A percentile compares a stretch with the other conserved stretches of the same genome.
Conservation (phyloP, 1,284 basidiomycete genomes). For the Boletus holoroseus region DNA sequence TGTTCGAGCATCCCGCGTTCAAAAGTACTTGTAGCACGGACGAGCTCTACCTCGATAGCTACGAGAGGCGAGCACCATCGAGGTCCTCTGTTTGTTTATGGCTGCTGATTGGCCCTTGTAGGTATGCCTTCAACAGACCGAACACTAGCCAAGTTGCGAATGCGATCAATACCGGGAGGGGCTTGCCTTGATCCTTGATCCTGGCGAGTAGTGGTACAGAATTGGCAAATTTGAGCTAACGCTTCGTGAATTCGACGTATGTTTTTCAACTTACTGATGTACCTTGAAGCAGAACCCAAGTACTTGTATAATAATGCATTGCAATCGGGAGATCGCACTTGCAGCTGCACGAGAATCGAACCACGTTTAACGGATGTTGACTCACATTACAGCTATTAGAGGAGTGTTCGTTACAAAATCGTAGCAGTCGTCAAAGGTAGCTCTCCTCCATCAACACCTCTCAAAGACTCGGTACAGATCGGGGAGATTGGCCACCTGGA, state of each 20-base stretch:
- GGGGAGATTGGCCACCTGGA: slow-evolving; percentile 82
- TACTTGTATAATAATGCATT: background rate
- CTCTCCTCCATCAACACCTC: slow-evolving; percentile 53
- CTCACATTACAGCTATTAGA: background rate
- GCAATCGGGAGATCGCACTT: background rate
- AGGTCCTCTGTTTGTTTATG: background rate
- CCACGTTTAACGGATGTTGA: background rate
- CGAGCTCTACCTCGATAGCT: slow-evolving; percentile 70
- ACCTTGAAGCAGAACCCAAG: background rate
- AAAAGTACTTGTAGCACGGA: slow-evolving; percentile 66
- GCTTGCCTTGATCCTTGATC: slow-evolving; percentile 45
- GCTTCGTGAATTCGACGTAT: background rate
- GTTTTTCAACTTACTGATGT: background rate
- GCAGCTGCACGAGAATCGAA: background rate
- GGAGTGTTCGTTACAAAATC: background rate
- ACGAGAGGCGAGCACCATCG: slow-evolving; percentile 50
- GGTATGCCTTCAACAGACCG: slow-evolving; percentile 68
- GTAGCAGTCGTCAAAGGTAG: background rate
- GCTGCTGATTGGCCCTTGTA: slow-evolving; percentile 23
- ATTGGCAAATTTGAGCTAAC: background rate
- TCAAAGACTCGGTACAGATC: slow-evolving; percentile 90
- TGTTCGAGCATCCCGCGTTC: slow-evolving; percentile 62
- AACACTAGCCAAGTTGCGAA: slow-evolving; percentile 69
- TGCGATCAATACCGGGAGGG: slow-evolving; percentile 60
- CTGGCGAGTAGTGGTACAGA: background rate